Evolutionary conservation across 1,139 yeast species (phyloP), one percentile per base, ranked within the genome.

Genomic region (Pichia sp.): DNA sequence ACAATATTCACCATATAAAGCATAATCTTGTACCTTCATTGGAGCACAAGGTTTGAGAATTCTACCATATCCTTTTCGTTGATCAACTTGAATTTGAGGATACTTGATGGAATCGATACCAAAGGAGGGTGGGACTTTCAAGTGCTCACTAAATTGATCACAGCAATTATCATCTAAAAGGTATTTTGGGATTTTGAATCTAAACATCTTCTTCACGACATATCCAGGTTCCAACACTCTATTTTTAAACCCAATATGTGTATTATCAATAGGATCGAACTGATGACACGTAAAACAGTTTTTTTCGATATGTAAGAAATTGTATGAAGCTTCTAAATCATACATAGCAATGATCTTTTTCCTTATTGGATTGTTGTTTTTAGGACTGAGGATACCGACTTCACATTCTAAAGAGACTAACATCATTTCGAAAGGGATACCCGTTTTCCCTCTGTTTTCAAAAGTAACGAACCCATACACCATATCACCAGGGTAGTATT

Each of bases 121-220:
- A 60, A 80, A 67, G 21, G 85, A 73, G 14, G 90, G 89, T 1
- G 90, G 89, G 6, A 84, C 71, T 18, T 44, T 38, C 30, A 60
- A 40, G 61, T 83, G 90, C 2, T 78, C 68, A 35, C 72, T 63
- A 15, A 75, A 67, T 32, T 76, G 74, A 53, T 80, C 79, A 17
- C 75, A 68, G 60, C 90, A 83, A 3, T 73, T 67, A 35, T 74
- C 75, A 57, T 83, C 90, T 32, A 84, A 65, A 36, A 81, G 63
- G 47, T 71, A 73, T 28, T 68, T 67, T 0, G 90, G 91, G 46
- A 83, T 73, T 59, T 74, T 79, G 63, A 84, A 83, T 24, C 79
- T 76, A 62, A 84, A 82, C 57, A 42, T 46, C 21, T 48, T 46
- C n/a, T 45, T 48, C 3, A 46, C 39, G 15, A 20, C 21, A 9